Evolutionary conservation across 139 green algal genomes (phyloP), one percentile per base, ranked within the genome.

Genomic region (Coelastrella sp.): DNA sequence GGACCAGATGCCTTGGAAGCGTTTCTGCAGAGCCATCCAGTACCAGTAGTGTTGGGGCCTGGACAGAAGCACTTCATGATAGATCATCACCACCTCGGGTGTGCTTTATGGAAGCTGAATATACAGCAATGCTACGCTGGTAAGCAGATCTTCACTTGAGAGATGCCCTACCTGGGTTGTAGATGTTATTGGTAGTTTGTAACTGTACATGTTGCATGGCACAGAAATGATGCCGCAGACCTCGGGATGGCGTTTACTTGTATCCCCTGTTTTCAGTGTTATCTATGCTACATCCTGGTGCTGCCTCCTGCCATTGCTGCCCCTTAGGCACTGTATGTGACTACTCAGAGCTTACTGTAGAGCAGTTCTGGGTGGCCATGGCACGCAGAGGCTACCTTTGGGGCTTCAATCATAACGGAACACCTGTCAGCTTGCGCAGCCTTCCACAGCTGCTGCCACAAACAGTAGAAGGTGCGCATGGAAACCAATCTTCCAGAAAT

Each of bases 311-410:
- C n/a, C n/a, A n/a, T n/a, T 53, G 45, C 45, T 21, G 11, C 11
- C 45, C 15, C 15, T 27, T 48, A 81, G 73, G 73, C 73, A 67
- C 50, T 6, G 73, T 81, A 23, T 48, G 15, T 3, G 66, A 85
- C 48, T 60, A 69, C 13, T 59, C 30, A 17, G 32, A 66, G 32
- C 79, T 85, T 3, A 37, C 25, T n/a, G 17, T 57, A 13, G 60
- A 83, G 59, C 59, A 75, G 59, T 88, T 88, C 15, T 88, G 83
- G 83, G 15, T 32, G 19, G 73, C 50, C 3, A 88, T 87, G 83
- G 73, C 83, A 2, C 38, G 27, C 1, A 41, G 37, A 38, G 43
- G 59, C 45, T 84, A 59, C 23, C 60, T 88, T 27, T 88, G 83
- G 83, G 40, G 32, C 2, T 45, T 50, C n/a, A 21, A 60, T 5